Conservation (phyloP, 2,329 filamentous ascomycete genomes). For the Cladosporium sp. region DNA sequence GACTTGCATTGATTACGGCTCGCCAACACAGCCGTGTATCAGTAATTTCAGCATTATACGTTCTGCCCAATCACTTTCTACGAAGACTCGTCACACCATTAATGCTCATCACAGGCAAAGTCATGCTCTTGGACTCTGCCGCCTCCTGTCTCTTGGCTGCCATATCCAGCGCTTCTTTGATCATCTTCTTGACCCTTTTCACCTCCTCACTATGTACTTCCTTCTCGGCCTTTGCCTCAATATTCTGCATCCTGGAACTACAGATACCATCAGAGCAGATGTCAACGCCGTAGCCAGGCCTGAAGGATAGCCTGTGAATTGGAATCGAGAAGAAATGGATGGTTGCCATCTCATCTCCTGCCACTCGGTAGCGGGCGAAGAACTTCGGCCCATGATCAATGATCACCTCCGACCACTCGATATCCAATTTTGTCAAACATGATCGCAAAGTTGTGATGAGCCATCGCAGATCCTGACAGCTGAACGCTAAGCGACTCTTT, state of each 20-base stretch:
- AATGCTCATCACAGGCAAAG: conserved; percentile 12
- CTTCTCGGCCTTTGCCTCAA: conserved; percentile 18
- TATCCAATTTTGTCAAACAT: conserved; percentile 11
- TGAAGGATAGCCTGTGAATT: conserved; percentile 24
- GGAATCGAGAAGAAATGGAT: conserved; percentile 31
- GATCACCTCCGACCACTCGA: neutral
- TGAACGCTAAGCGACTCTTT: conserved; percentile 18
- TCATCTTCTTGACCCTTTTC: conserved; percentile 24
- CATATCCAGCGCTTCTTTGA: conserved; percentile 23
- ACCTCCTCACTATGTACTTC: conserved; percentile 23
- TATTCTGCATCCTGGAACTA: conserved; percentile 23
- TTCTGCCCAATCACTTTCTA: neutral
- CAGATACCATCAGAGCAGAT: conserved; percentile 26
- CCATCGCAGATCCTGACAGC: conserved; percentile 23
- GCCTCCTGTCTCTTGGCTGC: conserved; percentile 17
- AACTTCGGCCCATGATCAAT: neutral
- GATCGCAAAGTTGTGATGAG: conserved; percentile 24
- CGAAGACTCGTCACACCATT: conserved; percentile 7
- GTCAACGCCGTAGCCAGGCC: conserved; percentile 27
- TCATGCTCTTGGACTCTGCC: neutral
- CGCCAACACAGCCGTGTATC: neutral
- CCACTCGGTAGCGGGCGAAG: conserved; percentile 18
- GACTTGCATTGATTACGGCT: neutral
- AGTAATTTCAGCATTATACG: neutral
- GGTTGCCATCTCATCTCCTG: conserved; percentile 24